These are phyloP conservation scores for Sechiopsis laciniata DNA, from an alignment of 306 rosid genomes.

Conservation along the genomic window DNA sequence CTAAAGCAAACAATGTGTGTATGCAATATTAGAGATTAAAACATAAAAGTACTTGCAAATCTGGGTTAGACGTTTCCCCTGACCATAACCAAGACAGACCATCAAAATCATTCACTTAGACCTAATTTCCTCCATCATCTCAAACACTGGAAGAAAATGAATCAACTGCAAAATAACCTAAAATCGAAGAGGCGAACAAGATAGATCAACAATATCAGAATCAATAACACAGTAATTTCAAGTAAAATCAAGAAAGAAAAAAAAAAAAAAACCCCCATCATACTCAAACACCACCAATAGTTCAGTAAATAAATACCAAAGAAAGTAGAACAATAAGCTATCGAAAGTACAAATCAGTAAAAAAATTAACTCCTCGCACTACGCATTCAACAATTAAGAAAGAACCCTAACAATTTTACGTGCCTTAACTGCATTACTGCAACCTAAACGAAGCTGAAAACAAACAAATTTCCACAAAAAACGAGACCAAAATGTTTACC, in stretches of 20 bases:
- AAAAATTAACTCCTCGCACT: neutral
- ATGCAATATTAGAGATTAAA: neutral
- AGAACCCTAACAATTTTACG: neutral
- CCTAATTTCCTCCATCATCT: neutral
- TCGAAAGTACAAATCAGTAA: neutral
- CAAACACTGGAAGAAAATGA: neutral
- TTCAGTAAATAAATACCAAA: neutral
- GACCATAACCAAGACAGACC: neutral
- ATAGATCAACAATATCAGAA: slow-evolving; percentile 14
- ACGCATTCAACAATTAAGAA: neutral
- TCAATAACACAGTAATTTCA: slow-evolving; percentile 12
- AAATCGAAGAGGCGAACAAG: neutral
- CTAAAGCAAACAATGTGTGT: neutral
- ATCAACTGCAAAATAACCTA: neutral
- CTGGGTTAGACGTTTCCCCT: neutral
- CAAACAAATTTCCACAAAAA: neutral
- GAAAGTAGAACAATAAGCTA: neutral
- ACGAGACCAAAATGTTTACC: slow-evolving; percentile 15
- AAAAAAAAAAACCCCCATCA: neutral
- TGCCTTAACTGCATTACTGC: slow-evolving; percentile 6
- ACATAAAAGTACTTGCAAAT: neutral
- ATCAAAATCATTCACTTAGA: neutral
- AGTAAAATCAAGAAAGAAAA: neutral
- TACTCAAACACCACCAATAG: neutral
- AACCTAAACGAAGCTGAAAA: neutral